Percentiles rank a stretch among this genome's conserved stretches.
Conservation (phyloP, 768 basidiomycete species). For the Scleroderma citrinum region DNA sequence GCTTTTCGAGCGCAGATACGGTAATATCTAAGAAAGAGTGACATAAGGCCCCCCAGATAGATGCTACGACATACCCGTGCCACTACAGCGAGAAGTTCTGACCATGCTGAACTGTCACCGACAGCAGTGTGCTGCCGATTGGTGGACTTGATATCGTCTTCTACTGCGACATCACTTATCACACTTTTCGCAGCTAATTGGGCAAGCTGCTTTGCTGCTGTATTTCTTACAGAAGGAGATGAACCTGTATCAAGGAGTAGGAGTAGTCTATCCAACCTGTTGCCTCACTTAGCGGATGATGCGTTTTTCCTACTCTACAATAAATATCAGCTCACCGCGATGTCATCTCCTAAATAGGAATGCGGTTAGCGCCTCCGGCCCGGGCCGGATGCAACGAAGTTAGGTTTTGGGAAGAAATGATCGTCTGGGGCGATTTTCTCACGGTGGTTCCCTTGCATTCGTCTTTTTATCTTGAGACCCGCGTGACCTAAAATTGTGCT, state of each 20-base stretch:
- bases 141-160: conserved; percentile 65
- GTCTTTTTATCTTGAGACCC: conserved; percentile 58
- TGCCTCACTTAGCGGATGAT: neutral
- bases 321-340: conserved; percentile 47
- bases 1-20: conserved; percentile 87
- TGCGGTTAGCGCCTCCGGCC: conserved; percentile 47
- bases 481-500: conserved; percentile 32
- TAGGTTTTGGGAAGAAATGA: conserved; percentile 39
- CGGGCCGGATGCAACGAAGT: conserved; percentile 33
- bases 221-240: conserved; percentile 79
- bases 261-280: conserved; percentile 94
- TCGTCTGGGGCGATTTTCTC: conserved; percentile 48
- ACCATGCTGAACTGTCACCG: conserved; percentile 76
- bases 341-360: conserved; percentile 61
- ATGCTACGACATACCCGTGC: conserved; percentile 55
- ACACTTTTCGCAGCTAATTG: conserved; percentile 86
- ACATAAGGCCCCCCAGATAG: neutral
- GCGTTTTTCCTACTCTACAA: neutral
- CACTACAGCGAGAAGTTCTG: conserved; percentile 84
- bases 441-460: conserved; percentile 36
- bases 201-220: conserved; percentile 95
- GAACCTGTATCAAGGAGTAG: conserved; percentile 94
- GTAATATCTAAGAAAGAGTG: conserved; percentile 61
- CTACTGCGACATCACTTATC: conserved; percentile 72
- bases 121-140: conserved; percentile 51